Percentiles rank a stretch among this genome's conserved stretches.
phyloP scores from a whole-genome alignment of 2,329 filamentous ascomycete genomes.

The Microascus cirrosus region DNA sequence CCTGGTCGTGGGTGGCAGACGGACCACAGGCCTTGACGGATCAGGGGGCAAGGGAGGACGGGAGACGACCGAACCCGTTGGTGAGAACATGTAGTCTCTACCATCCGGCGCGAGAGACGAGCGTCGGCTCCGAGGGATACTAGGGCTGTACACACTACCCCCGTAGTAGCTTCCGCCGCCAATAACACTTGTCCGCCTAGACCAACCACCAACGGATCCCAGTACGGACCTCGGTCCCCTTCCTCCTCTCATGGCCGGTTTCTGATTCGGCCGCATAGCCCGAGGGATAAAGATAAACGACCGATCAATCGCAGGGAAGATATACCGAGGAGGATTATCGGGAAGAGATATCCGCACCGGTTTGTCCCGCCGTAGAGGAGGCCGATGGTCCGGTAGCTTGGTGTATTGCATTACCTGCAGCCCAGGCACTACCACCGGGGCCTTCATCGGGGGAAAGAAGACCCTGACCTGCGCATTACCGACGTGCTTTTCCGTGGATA shows the following conservation, averaged over 20 bases:
- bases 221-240: conserved; percentile 65
- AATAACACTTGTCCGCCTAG: conserved; percentile 76
- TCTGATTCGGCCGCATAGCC: conserved; percentile 85
- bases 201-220: conserved; percentile 55
- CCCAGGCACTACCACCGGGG: conserved; percentile 59
- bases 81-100: conserved; percentile 68
- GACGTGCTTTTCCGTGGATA: conserved; percentile 74
- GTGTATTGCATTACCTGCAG: conserved; percentile 85
- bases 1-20: conserved; percentile 57
- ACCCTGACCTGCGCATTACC: conserved; percentile 81
- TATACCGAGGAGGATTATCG: conserved; percentile 67
- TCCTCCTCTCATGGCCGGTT: conserved; percentile 56
- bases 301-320: conserved; percentile 78
- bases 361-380: conserved; percentile 88
- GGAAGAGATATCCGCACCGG: conserved; percentile 90
- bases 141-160: conserved; percentile 68
- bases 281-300: conserved; percentile 98
- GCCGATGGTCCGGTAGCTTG: conserved; percentile 86
- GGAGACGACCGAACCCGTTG: conserved; percentile 67
- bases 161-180: conserved; percentile 54
- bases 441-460: conserved; percentile 63
- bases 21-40: conserved; percentile 60
- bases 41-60: conserved; percentile 53
- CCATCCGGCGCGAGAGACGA: conserved; percentile 62
- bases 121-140: conserved; percentile 75